Percentiles rank a stretch among this genome's conserved stretches.
These are phyloP conservation scores for Gastrolobium villosum DNA, from an alignment of 306 rosid genomes.

Conservation along the genomic window DNA sequence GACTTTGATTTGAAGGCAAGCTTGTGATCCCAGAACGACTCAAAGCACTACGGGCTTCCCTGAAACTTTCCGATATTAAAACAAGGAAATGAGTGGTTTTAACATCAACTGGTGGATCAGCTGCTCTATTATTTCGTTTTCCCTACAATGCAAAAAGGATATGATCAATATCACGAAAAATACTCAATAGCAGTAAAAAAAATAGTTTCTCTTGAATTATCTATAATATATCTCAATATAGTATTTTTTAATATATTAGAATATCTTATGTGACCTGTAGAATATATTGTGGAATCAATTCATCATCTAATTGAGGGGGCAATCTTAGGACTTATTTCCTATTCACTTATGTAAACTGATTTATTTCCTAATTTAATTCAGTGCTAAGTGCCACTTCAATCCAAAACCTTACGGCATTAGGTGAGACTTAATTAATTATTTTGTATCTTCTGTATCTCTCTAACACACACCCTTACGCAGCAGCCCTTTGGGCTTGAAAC, in stretches of 20 bases:
- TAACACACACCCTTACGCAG: too few relatives aligned
- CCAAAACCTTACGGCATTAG: too few relatives aligned
- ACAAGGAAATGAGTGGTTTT: slow-evolving; percentile 75
- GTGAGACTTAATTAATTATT: too few relatives aligned
- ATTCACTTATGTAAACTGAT: not conserved
- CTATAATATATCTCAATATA: slow-evolving; percentile 1
- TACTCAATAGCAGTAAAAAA: slow-evolving; percentile 7
- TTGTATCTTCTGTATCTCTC: too few relatives aligned
- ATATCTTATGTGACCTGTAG: not conserved
- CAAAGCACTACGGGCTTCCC: slow-evolving; percentile 85
- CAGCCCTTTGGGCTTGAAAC: too few relatives aligned
- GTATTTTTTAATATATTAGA: not conserved
- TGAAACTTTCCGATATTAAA: slow-evolving; percentile 86
- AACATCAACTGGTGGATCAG: slow-evolving; percentile 77
- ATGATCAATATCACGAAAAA: slow-evolving; percentile 35
- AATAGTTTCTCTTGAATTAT: not conserved
- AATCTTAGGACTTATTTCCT: not conserved
- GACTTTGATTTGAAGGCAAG: slow-evolving; percentile 79
- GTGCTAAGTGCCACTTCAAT: too few relatives aligned
- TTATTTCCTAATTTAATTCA: not conserved
- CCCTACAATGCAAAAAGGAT: slow-evolving; percentile 73
- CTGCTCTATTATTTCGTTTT: slow-evolving; percentile 71
- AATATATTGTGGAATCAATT: not conserved
- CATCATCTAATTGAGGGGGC: not conserved
- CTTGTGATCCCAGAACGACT: slow-evolving; percentile 82